These are phyloP conservation scores for Acacia pycnantha DNA, from an alignment of 331 rosid species.

Conservation along the genomic window DNA sequence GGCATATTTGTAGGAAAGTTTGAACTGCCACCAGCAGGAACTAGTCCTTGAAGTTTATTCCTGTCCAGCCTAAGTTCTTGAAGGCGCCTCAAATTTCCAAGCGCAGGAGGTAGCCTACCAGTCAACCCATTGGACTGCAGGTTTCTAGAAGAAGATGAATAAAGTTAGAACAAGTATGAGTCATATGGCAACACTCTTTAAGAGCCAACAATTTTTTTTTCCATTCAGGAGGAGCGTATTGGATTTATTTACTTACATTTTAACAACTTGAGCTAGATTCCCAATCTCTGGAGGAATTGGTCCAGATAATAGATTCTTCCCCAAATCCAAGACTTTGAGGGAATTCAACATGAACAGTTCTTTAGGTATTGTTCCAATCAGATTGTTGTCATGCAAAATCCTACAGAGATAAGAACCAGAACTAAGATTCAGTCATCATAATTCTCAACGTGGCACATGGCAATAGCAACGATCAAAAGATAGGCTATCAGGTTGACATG, in stretches of 20 bases:
- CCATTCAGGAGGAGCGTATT: constrained; percentile 7
- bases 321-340: constrained; percentile 84
- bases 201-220: constrained; percentile 4
- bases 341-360: constrained; percentile 65
- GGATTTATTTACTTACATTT: constrained; percentile 56
- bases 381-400: constrained; percentile 69
- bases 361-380: constrained; percentile 78
- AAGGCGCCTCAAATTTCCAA: constrained; percentile 76
- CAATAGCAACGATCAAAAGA: constrained; percentile 19
- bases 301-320: constrained; percentile 77
- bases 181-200: background rate
- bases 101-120: constrained; percentile 63
- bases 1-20: constrained; percentile 38
- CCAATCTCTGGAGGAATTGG: constrained; percentile 88
- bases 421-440: constrained; percentile 31
- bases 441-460: constrained; percentile 8
- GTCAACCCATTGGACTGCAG: constrained; percentile 83
- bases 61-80: constrained; percentile 80
- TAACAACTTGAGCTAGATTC: constrained; percentile 52
- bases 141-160: constrained; percentile 58
- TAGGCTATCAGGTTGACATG: background rate
- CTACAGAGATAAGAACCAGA: constrained; percentile 45
- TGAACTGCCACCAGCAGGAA: constrained; percentile 60
- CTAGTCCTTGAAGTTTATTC: constrained; percentile 82
- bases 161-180: constrained; percentile 31